phyloP scores from a whole-genome alignment of 2,329 filamentous ascomycete genomes.

The Reticulascus tulasneorum region DNA sequence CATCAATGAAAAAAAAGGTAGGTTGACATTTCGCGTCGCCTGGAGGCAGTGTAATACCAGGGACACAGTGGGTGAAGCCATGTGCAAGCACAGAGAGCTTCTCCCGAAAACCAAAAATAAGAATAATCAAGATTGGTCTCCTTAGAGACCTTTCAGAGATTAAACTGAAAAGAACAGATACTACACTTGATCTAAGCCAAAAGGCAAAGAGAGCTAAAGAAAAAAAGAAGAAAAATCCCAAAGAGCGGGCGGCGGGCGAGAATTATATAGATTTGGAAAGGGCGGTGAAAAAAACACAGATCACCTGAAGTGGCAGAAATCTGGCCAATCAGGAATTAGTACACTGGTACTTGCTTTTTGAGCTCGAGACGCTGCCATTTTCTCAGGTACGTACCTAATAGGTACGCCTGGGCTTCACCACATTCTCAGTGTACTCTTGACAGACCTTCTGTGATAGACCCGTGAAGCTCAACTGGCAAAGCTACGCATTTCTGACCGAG shows the following conservation, averaged over 20 bases:
- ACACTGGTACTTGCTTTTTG: too few species aligned
- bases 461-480: too few species aligned
- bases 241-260: slow-evolving; percentile 18
- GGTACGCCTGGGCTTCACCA: too few species aligned
- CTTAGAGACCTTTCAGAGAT: slow-evolving; percentile 82
- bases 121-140: slow-evolving; percentile 74
- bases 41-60: slow-evolving; percentile 71
- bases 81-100: slow-evolving; percentile 70
- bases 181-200: slow-evolving; percentile 90
- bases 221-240: slow-evolving; percentile 44
- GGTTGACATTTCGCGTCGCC: slow-evolving; percentile 73
- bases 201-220: slow-evolving; percentile 53
- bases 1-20: slow-evolving; percentile 55
- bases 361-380: too few species aligned
- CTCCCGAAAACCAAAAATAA: slow-evolving; percentile 63
- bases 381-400: too few species aligned
- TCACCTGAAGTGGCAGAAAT: slow-evolving; percentile 2
- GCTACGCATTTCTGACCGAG: too few species aligned
- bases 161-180: slow-evolving; percentile 98
- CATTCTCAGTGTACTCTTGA: too few species aligned
- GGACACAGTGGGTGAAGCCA: slow-evolving; percentile 64
- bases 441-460: too few species aligned
- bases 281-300: neutral
- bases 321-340: too few species aligned
- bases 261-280: slow-evolving; percentile 24